Evolutionary conservation across 2,329 filamentous ascomycete genomes (phyloP).

Genomic region (Aspergillus pseudoglaucus): DNA sequence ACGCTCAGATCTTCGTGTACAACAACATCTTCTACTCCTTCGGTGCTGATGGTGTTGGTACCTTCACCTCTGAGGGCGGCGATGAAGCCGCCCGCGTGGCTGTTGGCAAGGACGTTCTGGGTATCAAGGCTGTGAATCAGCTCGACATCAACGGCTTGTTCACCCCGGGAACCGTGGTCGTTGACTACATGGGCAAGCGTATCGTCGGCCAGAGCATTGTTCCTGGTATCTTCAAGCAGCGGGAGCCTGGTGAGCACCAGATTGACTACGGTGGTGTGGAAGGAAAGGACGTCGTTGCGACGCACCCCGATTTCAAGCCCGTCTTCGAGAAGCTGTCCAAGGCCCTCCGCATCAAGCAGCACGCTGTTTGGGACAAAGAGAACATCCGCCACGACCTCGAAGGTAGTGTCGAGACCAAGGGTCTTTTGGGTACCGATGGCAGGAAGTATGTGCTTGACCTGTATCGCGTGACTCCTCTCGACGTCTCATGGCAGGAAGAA

Average conservation of each 20-base stretch:
- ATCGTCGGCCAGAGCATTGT: constrained; percentile 98
- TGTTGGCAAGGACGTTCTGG: constrained; percentile 91
- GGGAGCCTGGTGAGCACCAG: constrained; percentile 94
- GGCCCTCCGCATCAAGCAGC: constrained; percentile 83
- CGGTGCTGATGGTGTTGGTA: constrained; percentile 92
- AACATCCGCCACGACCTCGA: constrained; percentile 83
- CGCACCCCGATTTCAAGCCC: constrained; percentile 75
- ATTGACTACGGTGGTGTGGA: constrained; percentile 98
- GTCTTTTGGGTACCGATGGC: constrained; percentile 90
- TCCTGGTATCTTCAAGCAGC: constrained; percentile 97
- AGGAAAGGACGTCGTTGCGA: constrained; percentile 89
- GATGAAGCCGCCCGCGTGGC: constrained; percentile 94
- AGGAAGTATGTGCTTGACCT: constrained; percentile 96
- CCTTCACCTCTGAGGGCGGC: constrained; percentile 91
- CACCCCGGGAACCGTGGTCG: constrained; percentile 90
- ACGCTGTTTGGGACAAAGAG: constrained; percentile 97
- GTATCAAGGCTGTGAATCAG: constrained; percentile 92
- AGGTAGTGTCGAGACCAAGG: constrained; percentile 95
- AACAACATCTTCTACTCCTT: constrained; percentile 99
- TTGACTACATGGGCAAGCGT: constrained; percentile 95
- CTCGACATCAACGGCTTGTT: constrained; percentile 91
- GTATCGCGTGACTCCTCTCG: constrained; percentile 88
- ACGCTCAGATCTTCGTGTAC: constrained; percentile 98
- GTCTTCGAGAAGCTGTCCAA: constrained; percentile 88
- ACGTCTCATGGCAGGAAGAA: constrained; percentile 85